phyloP scores from a whole-genome alignment of 352 stramenopile species.

The Pythium phragmiticola region DNA sequence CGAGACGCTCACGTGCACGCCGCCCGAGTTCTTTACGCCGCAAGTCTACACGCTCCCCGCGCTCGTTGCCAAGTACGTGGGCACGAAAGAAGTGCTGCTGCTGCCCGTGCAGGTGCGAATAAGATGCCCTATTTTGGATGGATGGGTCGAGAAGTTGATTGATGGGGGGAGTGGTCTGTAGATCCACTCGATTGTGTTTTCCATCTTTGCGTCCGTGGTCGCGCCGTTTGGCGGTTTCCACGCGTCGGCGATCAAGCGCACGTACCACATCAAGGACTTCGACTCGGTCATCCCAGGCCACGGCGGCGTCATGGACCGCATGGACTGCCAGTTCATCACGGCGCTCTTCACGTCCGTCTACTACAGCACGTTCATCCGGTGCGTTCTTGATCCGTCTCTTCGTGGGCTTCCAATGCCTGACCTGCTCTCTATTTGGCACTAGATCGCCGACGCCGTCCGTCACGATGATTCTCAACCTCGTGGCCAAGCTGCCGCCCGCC shows the following conservation, averaged over 20 bases:
- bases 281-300: conserved; percentile 98
- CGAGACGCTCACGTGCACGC: conserved; percentile 63
- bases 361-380: conserved; percentile 97
- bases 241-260: conserved; percentile 98
- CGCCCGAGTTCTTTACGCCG: conserved; percentile 58
- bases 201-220: conserved; percentile 96
- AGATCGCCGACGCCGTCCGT: conserved; percentile 66
- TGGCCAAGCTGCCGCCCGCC: conserved; percentile 55
- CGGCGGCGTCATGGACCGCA: conserved; percentile 96
- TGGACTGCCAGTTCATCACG: conserved; percentile 98
- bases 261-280: conserved; percentile 99
- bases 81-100: conserved; percentile 73
- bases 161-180: conserved; percentile 34
- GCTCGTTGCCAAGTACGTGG: conserved; percentile 80
- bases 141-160: conserved; percentile 29
- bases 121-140: background rate
- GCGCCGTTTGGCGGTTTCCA: conserved; percentile 99
- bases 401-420: background rate
- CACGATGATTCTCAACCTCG: conserved; percentile 72
- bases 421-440: conserved; percentile 1
- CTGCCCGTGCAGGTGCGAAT: conserved; percentile 75
- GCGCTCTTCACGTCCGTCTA: conserved; percentile 95
- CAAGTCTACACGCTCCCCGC: conserved; percentile 64
- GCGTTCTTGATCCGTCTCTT: conserved; percentile 1
- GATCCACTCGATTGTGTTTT: conserved; percentile 96